Evolutionary conservation across 768 basidiomycete genomes (phyloP), one percentile per base, ranked within the genome.

Genomic region (Candolleomyces efflorescens): DNA sequence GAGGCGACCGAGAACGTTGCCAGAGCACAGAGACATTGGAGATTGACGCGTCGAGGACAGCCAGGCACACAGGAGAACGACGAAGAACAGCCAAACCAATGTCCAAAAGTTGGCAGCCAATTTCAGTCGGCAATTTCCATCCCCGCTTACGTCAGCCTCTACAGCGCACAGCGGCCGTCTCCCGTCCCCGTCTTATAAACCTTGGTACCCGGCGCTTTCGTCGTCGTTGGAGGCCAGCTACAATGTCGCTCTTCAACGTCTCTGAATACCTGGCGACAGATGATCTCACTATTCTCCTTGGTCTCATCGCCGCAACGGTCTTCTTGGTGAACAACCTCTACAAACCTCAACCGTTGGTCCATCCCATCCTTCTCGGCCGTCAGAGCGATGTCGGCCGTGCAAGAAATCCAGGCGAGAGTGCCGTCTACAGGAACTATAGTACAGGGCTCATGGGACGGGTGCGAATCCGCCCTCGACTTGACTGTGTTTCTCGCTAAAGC

Each of bases 381-480:
- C 94, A 98, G 78, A 92, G 92, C 64, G 95, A 97, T 69, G 88
- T 89, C 24, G 87, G 86, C 12, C 80, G 87, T 51, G 91, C 94
- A 3, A 78, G 94, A 54, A 86, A 91, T 65, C 80, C 88, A 12
- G 78, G 82, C 7, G 90, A 95, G 73, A 94, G 91, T 64, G 91
- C 92, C 0, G 77, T 94, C 15, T 96, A 95, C 70, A 83, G 95
- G 65, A 93, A 91, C 74, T 97, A 94, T 77, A 83, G 89, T 13
- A 92, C 89, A 23, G 91, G 91, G 13, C 75, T 90, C 58, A 81
- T 85, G 83, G 94, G 83, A 64, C 84, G 87, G 76, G 93, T 86
- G 71, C 69, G 83, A 76, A 20, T 18, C 36, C 12, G 7, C 24
- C 41, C 44, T 43, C 46, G 37, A 43, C 55, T 36, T 46, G 3